Base-by-base conservation (phyloP, 2,329 filamentous ascomycete genomes). In the Nemania sp. region DNA sequence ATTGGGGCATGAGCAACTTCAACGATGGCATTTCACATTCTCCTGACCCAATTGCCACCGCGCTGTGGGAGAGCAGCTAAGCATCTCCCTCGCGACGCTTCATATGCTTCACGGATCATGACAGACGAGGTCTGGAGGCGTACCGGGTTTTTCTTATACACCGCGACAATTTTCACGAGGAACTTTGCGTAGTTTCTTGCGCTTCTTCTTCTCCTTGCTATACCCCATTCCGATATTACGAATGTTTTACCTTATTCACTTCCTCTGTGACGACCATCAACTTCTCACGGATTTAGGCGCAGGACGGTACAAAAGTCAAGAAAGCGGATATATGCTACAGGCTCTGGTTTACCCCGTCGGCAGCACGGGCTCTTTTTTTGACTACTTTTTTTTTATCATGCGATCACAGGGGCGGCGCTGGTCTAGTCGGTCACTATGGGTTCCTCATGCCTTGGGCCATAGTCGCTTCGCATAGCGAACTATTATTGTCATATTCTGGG, bases 1-100 rank as follows among this genome's bases (percentile, higher is more conserved):
- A 75, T 57, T 79, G 77, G 77, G 67, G 65, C 40, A 78, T 78
- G 69, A 73, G 71, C 64, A 75, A 73, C 52, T 78, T 76, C 60
- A 69, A 70, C 56, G 73, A 74, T 53, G 72, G 72, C 49, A 71
- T 74, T 53, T 73, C 72, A 52, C 69, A 73, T 45, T 74, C 73
- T 18, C 72, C 73, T 7, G 72, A 74, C 54, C 72, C 71, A 25
- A 70, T 74, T 50, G 69, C 72, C 29, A 69, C 71, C 20, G 67
- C 71, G 15, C 57, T 73, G 57, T 73, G 71, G 72, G 70, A 72
- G 54, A 60, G 37, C 45, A 54, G 56, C 57, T 57, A 46, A 18
- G 45, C 42, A 46, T 51, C 50, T 54, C 17, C 12, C 5, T 34
- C 11, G 43, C 21, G 37, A 40, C n/a, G 25, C 47, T 55, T 52